These are phyloP conservation scores for Ophiostoma angusticollis DNA, from an alignment of 2,329 filamentous ascomycete genomes.

Conservation along the genomic window DNA sequence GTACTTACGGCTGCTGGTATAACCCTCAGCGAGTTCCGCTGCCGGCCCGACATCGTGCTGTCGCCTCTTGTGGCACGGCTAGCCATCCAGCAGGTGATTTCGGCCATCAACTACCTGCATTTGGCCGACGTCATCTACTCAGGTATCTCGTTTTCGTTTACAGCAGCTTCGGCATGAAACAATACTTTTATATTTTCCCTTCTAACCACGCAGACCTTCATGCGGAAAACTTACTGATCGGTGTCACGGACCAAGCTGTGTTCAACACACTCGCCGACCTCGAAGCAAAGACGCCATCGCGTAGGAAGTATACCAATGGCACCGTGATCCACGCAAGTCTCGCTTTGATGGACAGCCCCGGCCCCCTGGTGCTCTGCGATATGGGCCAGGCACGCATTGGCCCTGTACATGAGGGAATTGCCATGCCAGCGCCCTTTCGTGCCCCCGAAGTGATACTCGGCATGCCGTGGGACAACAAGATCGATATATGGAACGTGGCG, in stretches of 20 bases:
- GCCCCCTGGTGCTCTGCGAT: conserved; percentile 22
- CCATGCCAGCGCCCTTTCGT: conserved; percentile 21
- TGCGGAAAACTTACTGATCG: conserved; percentile 25
- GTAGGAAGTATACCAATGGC: conserved; percentile 19
- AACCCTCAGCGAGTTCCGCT: no score
- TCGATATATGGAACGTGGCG: conserved; percentile 25
- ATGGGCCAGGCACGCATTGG: conserved; percentile 26
- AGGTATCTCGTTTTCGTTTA: conserved; percentile 13
- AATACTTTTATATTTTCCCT: conserved; percentile 4
- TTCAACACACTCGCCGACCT: no score
- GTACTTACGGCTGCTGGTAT: no score
- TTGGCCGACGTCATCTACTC: conserved; percentile 19
- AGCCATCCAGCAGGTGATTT: no score
- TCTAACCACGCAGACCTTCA: conserved; percentile 26
- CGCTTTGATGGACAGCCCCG: conserved; percentile 21
- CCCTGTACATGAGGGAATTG: conserved; percentile 8
- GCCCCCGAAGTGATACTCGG: conserved; percentile 26
- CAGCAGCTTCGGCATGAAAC: no score
- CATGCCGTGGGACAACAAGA: conserved; percentile 22
- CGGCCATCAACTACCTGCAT: no score
- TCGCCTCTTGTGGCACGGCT: no score
- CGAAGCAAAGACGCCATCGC: conserved; percentile 19
- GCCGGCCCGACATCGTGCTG: no score
- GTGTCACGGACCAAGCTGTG: conserved; percentile 20
- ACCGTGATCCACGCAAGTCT: conserved; percentile 21